Evolutionary conservation across 2,329 filamentous ascomycete genomes (phyloP).

Genomic region (Nemania diffusa): DNA sequence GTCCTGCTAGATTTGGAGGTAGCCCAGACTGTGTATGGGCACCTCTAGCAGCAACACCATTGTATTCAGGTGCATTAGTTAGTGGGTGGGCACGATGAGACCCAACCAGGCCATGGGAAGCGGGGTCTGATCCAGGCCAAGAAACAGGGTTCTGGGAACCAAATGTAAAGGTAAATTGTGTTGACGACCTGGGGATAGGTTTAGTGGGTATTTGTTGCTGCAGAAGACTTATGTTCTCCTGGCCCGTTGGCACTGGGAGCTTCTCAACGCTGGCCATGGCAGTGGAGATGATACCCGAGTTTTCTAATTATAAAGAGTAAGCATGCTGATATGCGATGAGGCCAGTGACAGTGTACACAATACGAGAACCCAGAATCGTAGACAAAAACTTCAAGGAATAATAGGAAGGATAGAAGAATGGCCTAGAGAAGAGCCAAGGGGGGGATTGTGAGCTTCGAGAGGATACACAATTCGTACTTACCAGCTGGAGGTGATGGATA

Average conservation of each 20-base stretch:
- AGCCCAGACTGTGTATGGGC: conserved; percentile 36
- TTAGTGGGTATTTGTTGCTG: conserved; percentile 74
- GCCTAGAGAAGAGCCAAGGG: background rate
- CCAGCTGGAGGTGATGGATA: conserved; percentile 54
- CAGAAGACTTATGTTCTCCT: conserved; percentile 82
- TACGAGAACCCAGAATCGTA: background rate
- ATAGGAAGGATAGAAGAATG: background rate
- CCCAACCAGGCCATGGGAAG: conserved; percentile 48
- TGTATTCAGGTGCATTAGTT: conserved; percentile 35
- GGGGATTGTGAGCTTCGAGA: background rate
- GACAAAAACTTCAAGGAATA: background rate
- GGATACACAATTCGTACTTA: conserved; percentile 49
- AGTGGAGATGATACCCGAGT: conserved; percentile 83
- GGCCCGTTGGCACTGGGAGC: conserved; percentile 69
- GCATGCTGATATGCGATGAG: conserved; percentile 15
- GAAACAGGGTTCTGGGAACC: conserved; percentile 86
- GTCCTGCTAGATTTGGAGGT: conserved; percentile 30
- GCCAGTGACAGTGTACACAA: background rate
- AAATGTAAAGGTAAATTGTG: conserved; percentile 96
- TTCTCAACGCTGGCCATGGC: conserved; percentile 91
- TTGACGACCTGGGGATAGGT: conserved; percentile 72
- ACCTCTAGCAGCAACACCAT: conserved; percentile 30
- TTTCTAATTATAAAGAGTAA: conserved; percentile 56
- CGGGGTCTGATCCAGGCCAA: conserved; percentile 70
- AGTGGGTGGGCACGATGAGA: conserved; percentile 41